A percentile compares a stretch with the other conserved stretches of the same genome.
Conservation (phyloP, 2,329 filamentous ascomycete species). For the Botrytis pseudocinerea region DNA sequence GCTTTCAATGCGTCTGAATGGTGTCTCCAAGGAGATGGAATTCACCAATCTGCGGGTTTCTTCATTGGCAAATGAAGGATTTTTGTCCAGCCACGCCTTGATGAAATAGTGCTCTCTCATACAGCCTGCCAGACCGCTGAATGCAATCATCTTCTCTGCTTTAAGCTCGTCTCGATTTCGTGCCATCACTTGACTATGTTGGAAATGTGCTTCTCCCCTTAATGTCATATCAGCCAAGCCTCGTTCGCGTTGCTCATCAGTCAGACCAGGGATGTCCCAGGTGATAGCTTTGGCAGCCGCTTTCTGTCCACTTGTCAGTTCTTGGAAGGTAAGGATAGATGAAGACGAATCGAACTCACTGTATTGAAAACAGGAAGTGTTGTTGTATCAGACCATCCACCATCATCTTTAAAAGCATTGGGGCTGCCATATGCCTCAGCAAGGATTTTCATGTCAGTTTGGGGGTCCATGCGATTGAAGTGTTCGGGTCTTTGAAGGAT, state of each 20-base stretch:
- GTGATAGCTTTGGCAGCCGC: slow-evolving; percentile 15
- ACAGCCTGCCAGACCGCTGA: slow-evolving; percentile 2
- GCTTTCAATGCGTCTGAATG: slow-evolving; percentile 8
- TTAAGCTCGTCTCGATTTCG: neutral
- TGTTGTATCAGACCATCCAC: slow-evolving; percentile 13
- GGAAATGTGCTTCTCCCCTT: slow-evolving; percentile 14
- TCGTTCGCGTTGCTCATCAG: slow-evolving; percentile 8
- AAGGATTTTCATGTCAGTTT: slow-evolving; percentile 17
- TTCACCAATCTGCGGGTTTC: neutral
- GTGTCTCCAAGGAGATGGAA: slow-evolving; percentile 4
- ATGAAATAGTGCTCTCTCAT: slow-evolving; percentile 17
- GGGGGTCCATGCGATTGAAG: slow-evolving; percentile 23
- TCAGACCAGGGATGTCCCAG: neutral
- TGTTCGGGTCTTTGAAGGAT: slow-evolving; percentile 14
- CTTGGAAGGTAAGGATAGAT: too few species aligned
- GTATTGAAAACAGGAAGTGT: slow-evolving; percentile 5
- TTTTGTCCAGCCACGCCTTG: neutral
- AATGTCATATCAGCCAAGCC: slow-evolving; percentile 2
- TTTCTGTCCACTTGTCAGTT: slow-evolving; percentile 2
- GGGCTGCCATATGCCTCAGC: slow-evolving; percentile 15
- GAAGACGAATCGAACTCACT: slow-evolving; percentile 25
- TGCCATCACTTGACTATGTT: slow-evolving; percentile 14
- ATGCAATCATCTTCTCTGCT: slow-evolving; percentile 14
- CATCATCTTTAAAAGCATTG: slow-evolving; percentile 16
- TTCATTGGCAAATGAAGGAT: neutral